These are phyloP conservation scores for Trametes punicea DNA, from an alignment of 768 basidiomycete genomes.

Conservation along the genomic window DNA sequence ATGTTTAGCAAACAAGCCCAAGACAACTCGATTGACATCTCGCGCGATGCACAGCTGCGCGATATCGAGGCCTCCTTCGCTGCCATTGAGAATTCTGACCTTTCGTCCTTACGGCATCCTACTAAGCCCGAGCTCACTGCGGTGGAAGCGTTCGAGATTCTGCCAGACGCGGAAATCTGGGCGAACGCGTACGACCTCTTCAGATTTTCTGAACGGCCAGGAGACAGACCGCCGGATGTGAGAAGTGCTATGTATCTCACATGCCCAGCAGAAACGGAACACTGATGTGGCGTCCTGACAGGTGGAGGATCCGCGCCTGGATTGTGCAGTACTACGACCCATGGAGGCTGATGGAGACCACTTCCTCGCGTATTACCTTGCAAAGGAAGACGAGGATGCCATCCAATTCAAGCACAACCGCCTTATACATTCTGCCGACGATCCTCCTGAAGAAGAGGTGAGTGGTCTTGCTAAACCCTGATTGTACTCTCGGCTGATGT, in stretches of 20 bases:
- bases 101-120: slow-evolving; percentile 65
- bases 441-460: slow-evolving; percentile 56
- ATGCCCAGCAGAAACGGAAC: background rate
- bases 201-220: slow-evolving; percentile 81
- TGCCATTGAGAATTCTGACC: slow-evolving; percentile 59
- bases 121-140: slow-evolving; percentile 74
- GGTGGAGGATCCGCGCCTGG: slow-evolving; percentile 76
- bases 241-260: slow-evolving; percentile 20
- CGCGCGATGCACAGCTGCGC: slow-evolving; percentile 67
- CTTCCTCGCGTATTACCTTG: slow-evolving; percentile 83
- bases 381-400: slow-evolving; percentile 71
- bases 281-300: slow-evolving; percentile 25
- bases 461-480: slow-evolving; percentile 7
- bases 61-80: slow-evolving; percentile 78
- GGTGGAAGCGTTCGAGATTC: slow-evolving; percentile 75
- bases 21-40: slow-evolving; percentile 59
- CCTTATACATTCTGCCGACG: slow-evolving; percentile 40
- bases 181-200: slow-evolving; percentile 87
- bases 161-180: slow-evolving; percentile 86
- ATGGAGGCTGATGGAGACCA: slow-evolving; percentile 89
- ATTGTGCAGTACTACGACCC: slow-evolving; percentile 82
- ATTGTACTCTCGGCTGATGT: background rate
- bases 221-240: slow-evolving; percentile 71
- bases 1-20: slow-evolving; percentile 44
- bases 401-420: slow-evolving; percentile 61